Evolutionary conservation across 306 rosid genomes (phyloP).

Genomic region (Abrus pulchellus): DNA sequence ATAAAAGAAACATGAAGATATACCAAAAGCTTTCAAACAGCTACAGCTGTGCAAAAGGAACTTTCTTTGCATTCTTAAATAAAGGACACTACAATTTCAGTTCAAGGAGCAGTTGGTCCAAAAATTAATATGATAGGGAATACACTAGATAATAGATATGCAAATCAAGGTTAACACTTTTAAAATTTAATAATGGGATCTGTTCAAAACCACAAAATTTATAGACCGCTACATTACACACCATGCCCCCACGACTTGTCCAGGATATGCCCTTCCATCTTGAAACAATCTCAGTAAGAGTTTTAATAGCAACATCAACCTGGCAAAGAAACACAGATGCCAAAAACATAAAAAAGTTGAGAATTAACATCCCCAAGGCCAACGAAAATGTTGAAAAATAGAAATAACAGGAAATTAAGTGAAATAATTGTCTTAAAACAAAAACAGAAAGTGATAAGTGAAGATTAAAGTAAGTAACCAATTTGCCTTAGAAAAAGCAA

Average conservation of each 20-base stretch:
- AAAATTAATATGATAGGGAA: conserved; percentile 10
- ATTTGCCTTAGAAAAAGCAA: too few species aligned
- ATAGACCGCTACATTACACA: conserved; percentile 49
- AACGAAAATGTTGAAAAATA: conserved; percentile 25
- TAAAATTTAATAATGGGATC: conserved; percentile 12
- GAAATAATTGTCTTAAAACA: not conserved
- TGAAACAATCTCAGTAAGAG: conserved; percentile 55
- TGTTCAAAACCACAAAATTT: conserved; percentile 15
- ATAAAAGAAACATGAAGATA: not conserved
- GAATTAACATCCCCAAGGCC: not conserved
- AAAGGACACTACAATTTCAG: not conserved
- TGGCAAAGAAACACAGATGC: conserved; percentile 46
- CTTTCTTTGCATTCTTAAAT: conserved; percentile 27
- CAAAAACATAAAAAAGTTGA: conserved; percentile 10
- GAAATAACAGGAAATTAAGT: not conserved
- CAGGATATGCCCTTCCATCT: conserved; percentile 81
- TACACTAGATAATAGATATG: conserved; percentile 7
- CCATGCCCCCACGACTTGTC: conserved; percentile 93
- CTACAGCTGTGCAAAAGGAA: conserved; percentile 3
- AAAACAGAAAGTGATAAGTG: not conserved
- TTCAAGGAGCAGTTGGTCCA: conserved; percentile 6
- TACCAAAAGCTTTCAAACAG: not conserved
- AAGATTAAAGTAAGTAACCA: not conserved
- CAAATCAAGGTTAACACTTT: conserved; percentile 19
- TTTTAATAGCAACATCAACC: conserved; percentile 68